Evolutionary conservation across 257 asterid genomes (phyloP), one percentile per base, ranked within the genome.

Genomic region (Lycium barbarum): DNA sequence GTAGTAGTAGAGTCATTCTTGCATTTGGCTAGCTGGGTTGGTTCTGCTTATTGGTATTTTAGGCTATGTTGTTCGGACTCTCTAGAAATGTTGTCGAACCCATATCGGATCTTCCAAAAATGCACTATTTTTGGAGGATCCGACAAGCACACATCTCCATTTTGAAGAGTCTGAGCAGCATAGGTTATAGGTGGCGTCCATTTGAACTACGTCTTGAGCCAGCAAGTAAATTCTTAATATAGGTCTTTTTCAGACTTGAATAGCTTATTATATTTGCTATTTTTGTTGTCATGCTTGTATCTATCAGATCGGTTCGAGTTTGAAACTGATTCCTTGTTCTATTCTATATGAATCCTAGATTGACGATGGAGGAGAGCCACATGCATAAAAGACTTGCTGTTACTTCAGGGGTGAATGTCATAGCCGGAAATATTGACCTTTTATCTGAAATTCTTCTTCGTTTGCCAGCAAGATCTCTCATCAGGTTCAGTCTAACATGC

Each of bases 381-480:
- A 40, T 12, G 15, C 18, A 65, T 22, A 65, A 65, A 65, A 65
- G 18, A 12, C 72, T 26, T 65, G 43, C 3, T 65, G 72, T 65
- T 65, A 65, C 15, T 65, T 0, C 70, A 1, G 15, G 12, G 2
- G 35, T 47, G 5, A 55, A 80, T n/a, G 36, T 17, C 17, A 58
- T 80, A 5, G 54, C 36, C 1, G 40, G 54, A 10, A 80, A 80
- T 36, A 6, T 36, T 11, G 83, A 80, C 22, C 26, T 80, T 65
- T 35, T 57, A 65, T 22, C 83, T 14, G 54, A 80, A 49, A 80
- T 80, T 61, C 73, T 80, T 11, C 84, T 80, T 38, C 43, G 13
- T 22, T n/a, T 58, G 26, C 73, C 73, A 15, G 73, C 35, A 11
- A 38, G 53, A 61, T 58, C 57, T 7, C 67, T 80, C 18, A 15